phyloP scores from a whole-genome alignment of 208 protist species.

The Leishmania guyanensis region DNA sequence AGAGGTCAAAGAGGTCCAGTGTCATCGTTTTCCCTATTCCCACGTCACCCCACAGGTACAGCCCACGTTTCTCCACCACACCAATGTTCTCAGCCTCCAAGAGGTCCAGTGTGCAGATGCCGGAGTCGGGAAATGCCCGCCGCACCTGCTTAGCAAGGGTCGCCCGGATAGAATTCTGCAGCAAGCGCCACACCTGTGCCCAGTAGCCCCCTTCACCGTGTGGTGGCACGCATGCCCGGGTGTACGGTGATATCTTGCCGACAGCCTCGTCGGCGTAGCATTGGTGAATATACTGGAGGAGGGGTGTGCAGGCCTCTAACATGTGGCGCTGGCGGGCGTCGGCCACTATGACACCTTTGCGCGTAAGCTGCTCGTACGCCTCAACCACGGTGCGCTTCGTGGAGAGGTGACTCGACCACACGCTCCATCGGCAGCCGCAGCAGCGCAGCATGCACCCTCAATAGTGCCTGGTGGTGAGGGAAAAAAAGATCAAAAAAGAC shows the following conservation, averaged over 20 bases:
- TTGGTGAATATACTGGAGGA: constrained; percentile 48
- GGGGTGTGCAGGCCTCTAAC: constrained; percentile 67
- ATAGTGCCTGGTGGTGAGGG: not conserved
- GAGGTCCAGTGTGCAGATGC: constrained; percentile 34
- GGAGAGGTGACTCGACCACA: constrained; percentile 61
- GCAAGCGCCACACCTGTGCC: not conserved
- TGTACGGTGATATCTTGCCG: constrained; percentile 12
- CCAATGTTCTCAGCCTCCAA: constrained; percentile 62
- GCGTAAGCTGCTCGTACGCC: constrained; percentile 69
- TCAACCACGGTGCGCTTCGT: constrained; percentile 53
- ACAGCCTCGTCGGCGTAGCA: constrained; percentile 22
- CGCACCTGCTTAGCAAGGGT: not conserved
- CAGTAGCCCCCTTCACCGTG: not conserved
- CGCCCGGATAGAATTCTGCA: not conserved
- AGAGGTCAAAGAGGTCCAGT: constrained; percentile 93
- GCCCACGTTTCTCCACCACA: constrained; percentile 60
- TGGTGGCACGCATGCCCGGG: not conserved
- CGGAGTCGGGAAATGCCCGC: constrained; percentile 23
- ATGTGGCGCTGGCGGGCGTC: constrained; percentile 61
- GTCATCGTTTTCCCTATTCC: constrained; percentile 95
- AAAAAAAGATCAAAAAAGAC: not conserved
- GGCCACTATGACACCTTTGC: constrained; percentile 59
- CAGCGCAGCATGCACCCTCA: constrained; percentile 7
- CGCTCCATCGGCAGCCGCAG: constrained; percentile 23
- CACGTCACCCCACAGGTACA: constrained; percentile 94